Conservation (phyloP, 495 filamentous ascomycete genomes). For the Podospora sp. region DNA sequence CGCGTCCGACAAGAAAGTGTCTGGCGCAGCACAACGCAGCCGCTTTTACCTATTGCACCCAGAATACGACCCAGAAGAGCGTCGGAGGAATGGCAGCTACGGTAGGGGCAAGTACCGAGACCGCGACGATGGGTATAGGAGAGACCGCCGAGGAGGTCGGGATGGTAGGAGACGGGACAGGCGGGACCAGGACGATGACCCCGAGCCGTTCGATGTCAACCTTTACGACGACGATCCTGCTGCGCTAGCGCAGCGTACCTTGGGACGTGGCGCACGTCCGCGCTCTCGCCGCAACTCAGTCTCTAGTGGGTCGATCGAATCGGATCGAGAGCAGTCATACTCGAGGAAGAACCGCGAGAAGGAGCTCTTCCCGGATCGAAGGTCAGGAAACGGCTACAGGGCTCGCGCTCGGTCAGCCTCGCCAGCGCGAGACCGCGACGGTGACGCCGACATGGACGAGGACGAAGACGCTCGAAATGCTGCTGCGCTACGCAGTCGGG, state of each 20-base stretch:
- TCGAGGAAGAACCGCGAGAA: constrained; percentile 41
- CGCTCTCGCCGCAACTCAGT: constrained; percentile 33
- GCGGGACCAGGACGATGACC: constrained; percentile 50
- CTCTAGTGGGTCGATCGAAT: constrained; percentile 38
- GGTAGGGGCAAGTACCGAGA: constrained; percentile 55
- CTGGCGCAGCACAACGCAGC: constrained; percentile 75
- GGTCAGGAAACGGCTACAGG: constrained; percentile 40
- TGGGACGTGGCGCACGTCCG: constrained; percentile 20
- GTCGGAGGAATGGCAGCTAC: constrained; percentile 52
- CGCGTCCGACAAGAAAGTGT: constrained; percentile 74
- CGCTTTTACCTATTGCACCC: constrained; percentile 90
- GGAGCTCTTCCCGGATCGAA: constrained; percentile 57
- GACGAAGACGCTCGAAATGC: constrained; percentile 35
- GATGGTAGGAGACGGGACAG: constrained; percentile 58
- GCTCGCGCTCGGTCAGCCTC: constrained; percentile 70
- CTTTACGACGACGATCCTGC: constrained; percentile 75
- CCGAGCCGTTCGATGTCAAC: constrained; percentile 64
- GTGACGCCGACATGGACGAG: constrained; percentile 52
- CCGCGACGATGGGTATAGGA: constrained; percentile 61
- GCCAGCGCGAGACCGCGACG: constrained; percentile 66
- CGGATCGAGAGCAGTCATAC: constrained; percentile 31
- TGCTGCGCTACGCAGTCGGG: constrained; percentile 42
- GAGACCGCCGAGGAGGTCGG: constrained; percentile 57
- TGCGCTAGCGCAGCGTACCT: constrained; percentile 37
- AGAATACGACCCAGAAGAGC: constrained; percentile 80